phyloP scores from a whole-genome alignment of 306 rosid genomes.

The Styphnolobium japonicum region DNA sequence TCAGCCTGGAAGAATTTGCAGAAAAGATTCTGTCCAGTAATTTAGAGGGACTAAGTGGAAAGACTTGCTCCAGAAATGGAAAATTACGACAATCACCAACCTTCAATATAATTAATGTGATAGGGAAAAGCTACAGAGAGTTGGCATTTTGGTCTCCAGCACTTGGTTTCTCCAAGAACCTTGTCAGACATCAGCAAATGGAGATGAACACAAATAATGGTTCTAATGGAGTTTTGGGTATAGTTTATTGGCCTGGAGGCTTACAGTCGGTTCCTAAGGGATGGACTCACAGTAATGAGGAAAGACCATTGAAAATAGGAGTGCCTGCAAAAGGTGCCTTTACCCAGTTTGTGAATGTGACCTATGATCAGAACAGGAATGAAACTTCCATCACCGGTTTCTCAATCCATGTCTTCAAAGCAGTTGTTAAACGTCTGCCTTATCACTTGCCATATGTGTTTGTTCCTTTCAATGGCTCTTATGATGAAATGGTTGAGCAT shows the following conservation, averaged over 20 bases:
- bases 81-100: constrained; percentile 20
- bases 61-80: constrained; percentile 25
- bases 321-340: constrained; percentile 49
- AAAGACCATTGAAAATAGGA: constrained; percentile 33
- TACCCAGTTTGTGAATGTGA: constrained; percentile 51
- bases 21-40: constrained; percentile 24
- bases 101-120: constrained; percentile 51
- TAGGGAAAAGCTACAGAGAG: constrained; percentile 49
- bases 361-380: constrained; percentile 19
- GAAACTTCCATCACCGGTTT: constrained; percentile 40
- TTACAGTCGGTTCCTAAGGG: constrained; percentile 33
- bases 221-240: constrained; percentile 18
- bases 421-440: constrained; percentile 30
- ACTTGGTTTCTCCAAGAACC: constrained; percentile 37
- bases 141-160: constrained; percentile 53
- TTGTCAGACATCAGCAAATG: background rate
- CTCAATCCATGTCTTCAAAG: constrained; percentile 54
- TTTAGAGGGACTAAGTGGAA: constrained; percentile 41
- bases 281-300: constrained; percentile 9
- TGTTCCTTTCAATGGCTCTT: constrained; percentile 44
- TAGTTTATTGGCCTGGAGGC: constrained; percentile 47
- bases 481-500: constrained; percentile 52
- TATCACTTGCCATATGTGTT: constrained; percentile 34
- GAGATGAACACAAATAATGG: background rate
- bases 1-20: constrained; percentile 2